Conservation (phyloP, 2,329 filamentous ascomycete genomes). For the Pseudofabraea citricarpa region DNA sequence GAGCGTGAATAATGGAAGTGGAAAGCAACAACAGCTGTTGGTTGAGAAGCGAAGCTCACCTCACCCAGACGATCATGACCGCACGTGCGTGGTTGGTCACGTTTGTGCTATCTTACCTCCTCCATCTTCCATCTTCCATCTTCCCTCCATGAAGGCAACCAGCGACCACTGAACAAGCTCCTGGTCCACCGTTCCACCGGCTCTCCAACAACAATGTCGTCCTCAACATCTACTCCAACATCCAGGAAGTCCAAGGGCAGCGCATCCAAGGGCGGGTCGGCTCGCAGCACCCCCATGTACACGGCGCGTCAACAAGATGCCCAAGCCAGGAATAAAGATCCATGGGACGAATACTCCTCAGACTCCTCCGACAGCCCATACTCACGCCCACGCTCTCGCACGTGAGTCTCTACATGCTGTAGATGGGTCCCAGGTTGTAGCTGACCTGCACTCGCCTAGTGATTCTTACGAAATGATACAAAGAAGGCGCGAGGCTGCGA, state of each 20-base stretch:
- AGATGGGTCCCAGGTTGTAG: background rate
- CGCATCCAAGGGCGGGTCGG: background rate
- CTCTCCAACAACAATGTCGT: background rate
- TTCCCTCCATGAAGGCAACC: too few species aligned
- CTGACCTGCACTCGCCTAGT: constrained; percentile 3
- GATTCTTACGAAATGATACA: constrained; percentile 18
- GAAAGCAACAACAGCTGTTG: too few species aligned
- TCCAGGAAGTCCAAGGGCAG: background rate
- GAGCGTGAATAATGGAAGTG: too few species aligned
- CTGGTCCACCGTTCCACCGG: too few species aligned
- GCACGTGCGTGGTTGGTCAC: too few species aligned
- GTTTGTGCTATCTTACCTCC: too few species aligned
- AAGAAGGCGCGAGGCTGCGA: constrained; percentile 41
- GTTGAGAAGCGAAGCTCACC: too few species aligned
- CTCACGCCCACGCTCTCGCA: background rate
- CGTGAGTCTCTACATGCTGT: background rate
- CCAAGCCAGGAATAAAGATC: constrained; percentile 55
- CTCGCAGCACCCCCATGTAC: constrained; percentile 25
- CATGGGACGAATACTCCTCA: constrained; percentile 33
- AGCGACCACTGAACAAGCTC: too few species aligned
- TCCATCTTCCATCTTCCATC: too few species aligned
- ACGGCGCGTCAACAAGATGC: constrained; percentile 50
- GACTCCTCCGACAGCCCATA: constrained; percentile 18
- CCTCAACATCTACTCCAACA: background rate
- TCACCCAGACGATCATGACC: too few species aligned